These are phyloP conservation scores for Verticillium klebahnii DNA, from an alignment of 2,329 filamentous ascomycete genomes.

Conservation along the genomic window DNA sequence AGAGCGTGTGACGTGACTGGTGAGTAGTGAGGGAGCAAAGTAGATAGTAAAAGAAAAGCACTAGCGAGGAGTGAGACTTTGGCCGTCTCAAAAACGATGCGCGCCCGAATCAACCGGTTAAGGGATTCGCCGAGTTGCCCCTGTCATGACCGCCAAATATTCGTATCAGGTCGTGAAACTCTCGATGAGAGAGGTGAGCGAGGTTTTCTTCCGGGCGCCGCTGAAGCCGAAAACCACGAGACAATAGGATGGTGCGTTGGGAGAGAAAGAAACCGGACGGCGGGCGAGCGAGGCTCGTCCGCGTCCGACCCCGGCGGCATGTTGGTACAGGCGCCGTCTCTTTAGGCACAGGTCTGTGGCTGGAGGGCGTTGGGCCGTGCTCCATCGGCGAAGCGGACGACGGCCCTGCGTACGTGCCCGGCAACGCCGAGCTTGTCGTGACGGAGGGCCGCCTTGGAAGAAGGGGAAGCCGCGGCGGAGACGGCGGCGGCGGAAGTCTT, in stretches of 20 bases:
- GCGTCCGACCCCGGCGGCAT: neutral
- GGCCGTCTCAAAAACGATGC: constrained; percentile 1
- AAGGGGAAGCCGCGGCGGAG: constrained; percentile 28
- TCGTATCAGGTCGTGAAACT: constrained; percentile 14
- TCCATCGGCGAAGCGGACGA: constrained; percentile 37
- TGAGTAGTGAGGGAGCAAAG: neutral
- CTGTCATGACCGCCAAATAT: constrained; percentile 11
- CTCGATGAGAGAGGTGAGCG: constrained; percentile 12
- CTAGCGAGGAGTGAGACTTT: constrained; percentile 1
- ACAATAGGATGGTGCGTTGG: constrained; percentile 6
- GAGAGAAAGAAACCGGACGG: neutral
- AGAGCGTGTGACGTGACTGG: neutral
- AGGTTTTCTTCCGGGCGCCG: constrained; percentile 6
- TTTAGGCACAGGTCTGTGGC: constrained; percentile 33
- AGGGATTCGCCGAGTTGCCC: constrained; percentile 8
- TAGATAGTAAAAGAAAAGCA: constrained; percentile 6
- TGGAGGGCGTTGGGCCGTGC: constrained; percentile 23
- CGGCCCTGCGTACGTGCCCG: constrained; percentile 31
- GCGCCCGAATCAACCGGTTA: constrained; percentile 10
- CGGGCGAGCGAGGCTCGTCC: neutral
- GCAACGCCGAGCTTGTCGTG: constrained; percentile 34
- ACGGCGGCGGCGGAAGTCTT: constrained; percentile 17
- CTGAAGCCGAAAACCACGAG: constrained; percentile 10
- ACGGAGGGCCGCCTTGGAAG: constrained; percentile 39
- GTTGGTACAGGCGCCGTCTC: constrained; percentile 3